phyloP scores from a whole-genome alignment of 768 basidiomycete genomes.

The Vararia minispora region DNA sequence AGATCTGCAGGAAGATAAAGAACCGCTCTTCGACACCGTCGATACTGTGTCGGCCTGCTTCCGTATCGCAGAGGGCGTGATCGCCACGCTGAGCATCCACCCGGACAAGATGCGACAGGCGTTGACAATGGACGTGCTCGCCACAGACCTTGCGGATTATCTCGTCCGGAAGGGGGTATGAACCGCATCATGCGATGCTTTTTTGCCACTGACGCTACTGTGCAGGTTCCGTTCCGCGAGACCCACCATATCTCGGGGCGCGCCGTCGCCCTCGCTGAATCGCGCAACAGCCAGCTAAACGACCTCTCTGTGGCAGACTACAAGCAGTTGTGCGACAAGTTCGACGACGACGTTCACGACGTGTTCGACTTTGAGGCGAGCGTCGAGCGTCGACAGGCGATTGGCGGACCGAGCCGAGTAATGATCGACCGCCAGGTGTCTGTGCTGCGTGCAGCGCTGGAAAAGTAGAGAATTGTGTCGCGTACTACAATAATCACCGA shows the following conservation, averaged over 20 bases:
- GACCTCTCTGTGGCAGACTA: slow-evolving; percentile 75
- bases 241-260: slow-evolving; percentile 98
- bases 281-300: slow-evolving; percentile 68
- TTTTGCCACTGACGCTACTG: not conserved
- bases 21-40: slow-evolving; percentile 89
- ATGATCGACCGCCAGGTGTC: slow-evolving; percentile 83
- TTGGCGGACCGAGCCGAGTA: slow-evolving; percentile 80
- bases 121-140: slow-evolving; percentile 94
- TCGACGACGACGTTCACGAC: slow-evolving; percentile 66
- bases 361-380: slow-evolving; percentile 95
- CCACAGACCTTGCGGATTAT: slow-evolving; percentile 98
- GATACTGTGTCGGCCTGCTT: slow-evolving; percentile 84
- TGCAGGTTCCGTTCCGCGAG: slow-evolving; percentile 92
- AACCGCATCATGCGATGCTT: slow-evolving; percentile 11
- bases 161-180: slow-evolving; percentile 95
- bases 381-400: slow-evolving; percentile 84
- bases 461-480: slow-evolving; percentile 20
- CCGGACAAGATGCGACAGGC: slow-evolving; percentile 83
- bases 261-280: slow-evolving; percentile 90
- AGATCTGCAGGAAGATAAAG: slow-evolving; percentile 97
- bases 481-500: no score
- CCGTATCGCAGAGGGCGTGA: slow-evolving; percentile 88
- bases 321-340: slow-evolving; percentile 61
- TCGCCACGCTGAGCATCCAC: slow-evolving; percentile 84
- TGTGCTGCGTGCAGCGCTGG: slow-evolving; percentile 53